phyloP scores from a whole-genome alignment of 2,329 filamentous ascomycete species.

The Trichoderma sp. region DNA sequence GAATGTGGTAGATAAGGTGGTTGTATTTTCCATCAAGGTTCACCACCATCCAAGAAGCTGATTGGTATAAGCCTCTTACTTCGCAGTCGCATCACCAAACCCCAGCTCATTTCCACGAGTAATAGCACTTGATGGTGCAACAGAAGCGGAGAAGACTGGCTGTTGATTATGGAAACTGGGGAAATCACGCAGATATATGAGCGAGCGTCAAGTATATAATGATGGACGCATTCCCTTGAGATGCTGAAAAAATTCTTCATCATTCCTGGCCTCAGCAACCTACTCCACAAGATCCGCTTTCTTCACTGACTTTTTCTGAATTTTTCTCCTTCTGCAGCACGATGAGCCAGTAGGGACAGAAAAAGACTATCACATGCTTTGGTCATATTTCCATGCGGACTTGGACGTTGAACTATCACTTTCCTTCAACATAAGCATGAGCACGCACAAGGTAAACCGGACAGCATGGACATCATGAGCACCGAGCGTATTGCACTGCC shows the following conservation, averaged over 20 bases:
- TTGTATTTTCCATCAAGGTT: slow-evolving; percentile 8
- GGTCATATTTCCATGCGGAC: neutral
- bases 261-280: neutral
- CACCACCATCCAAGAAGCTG: neutral
- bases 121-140: neutral
- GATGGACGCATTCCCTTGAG: neutral
- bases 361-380: neutral
- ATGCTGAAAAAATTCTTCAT: neutral
- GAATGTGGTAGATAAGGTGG: neutral
- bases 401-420: neutral
- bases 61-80: neutral
- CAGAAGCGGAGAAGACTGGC: neutral
- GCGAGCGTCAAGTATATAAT: neutral
- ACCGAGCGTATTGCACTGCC: neutral
- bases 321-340: neutral
- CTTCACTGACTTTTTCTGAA: neutral
- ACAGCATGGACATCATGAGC: neutral
- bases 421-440: neutral
- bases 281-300: neutral
- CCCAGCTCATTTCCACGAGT: neutral
- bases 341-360: neutral
- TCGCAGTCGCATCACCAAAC: neutral
- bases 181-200: neutral
- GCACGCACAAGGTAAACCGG: neutral
- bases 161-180: neutral